phyloP scores from a whole-genome alignment of 108 stramenopile species.

The Nannochloropsis salina region DNA sequence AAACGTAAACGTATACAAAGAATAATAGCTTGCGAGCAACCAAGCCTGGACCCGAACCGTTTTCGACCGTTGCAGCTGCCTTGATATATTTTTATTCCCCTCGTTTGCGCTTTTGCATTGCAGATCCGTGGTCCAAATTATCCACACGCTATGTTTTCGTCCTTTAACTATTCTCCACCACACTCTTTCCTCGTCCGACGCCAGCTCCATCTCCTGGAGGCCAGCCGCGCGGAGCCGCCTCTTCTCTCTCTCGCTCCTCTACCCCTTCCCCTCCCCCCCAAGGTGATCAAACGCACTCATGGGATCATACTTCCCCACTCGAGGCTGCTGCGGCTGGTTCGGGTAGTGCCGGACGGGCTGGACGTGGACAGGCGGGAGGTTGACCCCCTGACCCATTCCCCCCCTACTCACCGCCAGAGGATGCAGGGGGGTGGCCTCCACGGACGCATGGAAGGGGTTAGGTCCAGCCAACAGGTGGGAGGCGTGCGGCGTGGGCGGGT shows the following conservation, averaged over 20 bases:
- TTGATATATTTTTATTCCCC: too few relatives aligned
- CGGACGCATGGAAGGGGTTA: not conserved
- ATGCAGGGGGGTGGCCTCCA: not conserved
- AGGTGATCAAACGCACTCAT: conserved; percentile 1
- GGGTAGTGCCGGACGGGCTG: not conserved
- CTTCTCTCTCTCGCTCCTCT: not conserved
- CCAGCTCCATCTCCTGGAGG: not conserved
- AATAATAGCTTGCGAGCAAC: too few relatives aligned
- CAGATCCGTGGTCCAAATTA: too few relatives aligned
- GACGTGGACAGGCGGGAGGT: too few relatives aligned
- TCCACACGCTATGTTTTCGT: not conserved
- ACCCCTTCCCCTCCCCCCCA: not conserved
- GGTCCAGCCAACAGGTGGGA: not conserved
- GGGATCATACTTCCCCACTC: not conserved
- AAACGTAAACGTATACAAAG: too few relatives aligned
- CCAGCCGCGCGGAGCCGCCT: too few relatives aligned
- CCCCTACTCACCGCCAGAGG: not conserved
- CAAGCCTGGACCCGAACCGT: too few relatives aligned
- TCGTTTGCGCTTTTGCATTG: too few relatives aligned
- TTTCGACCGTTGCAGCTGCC: too few relatives aligned
- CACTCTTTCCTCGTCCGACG: not conserved
- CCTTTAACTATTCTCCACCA: not conserved
- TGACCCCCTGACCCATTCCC: not conserved
- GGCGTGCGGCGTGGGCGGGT: not conserved
- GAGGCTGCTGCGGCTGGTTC: not conserved